These are phyloP conservation scores for Vitellaria paradoxa DNA, from an alignment of 179 eudicot genomes.

Conservation along the genomic window DNA sequence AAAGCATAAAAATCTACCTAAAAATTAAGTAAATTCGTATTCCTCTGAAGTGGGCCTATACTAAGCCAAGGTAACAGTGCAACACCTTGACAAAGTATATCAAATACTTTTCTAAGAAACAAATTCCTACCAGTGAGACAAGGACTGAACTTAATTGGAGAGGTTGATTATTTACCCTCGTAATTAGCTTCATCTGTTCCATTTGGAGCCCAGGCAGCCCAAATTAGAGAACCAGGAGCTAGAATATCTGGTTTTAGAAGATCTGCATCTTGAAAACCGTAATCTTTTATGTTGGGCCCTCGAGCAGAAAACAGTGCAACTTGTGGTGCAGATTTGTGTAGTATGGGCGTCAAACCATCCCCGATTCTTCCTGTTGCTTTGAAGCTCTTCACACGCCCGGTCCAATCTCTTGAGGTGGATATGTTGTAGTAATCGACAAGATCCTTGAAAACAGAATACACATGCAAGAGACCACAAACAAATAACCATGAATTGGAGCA, in stretches of 20 bases:
- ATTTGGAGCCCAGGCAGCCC: constrained; percentile 92
- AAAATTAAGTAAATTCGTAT: too few species aligned
- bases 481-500: background rate
- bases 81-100: too few species aligned
- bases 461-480: background rate
- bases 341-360: constrained; percentile 67
- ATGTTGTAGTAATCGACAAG: constrained; percentile 78
- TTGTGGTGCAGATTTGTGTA: constrained; percentile 89
- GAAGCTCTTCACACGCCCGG: constrained; percentile 86
- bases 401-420: constrained; percentile 85
- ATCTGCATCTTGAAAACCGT: constrained; percentile 86
- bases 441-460: constrained; percentile 38
- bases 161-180: constrained; percentile 38
- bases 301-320: constrained; percentile 88
- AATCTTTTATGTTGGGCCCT: constrained; percentile 88
- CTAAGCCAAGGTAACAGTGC: too few species aligned
- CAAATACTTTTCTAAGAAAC: too few species aligned
- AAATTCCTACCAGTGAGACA: background rate
- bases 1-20: too few species aligned
- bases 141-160: background rate
- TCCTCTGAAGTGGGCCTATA: too few species aligned
- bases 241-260: constrained; percentile 89
- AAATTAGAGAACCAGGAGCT: constrained; percentile 90
- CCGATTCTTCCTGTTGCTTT: constrained; percentile 74
- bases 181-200: constrained; percentile 90